Evolutionary conservation across 1,284 basidiomycete genomes (phyloP), one percentile per base, ranked within the genome.

Genomic region (Ustilago sp.): DNA sequence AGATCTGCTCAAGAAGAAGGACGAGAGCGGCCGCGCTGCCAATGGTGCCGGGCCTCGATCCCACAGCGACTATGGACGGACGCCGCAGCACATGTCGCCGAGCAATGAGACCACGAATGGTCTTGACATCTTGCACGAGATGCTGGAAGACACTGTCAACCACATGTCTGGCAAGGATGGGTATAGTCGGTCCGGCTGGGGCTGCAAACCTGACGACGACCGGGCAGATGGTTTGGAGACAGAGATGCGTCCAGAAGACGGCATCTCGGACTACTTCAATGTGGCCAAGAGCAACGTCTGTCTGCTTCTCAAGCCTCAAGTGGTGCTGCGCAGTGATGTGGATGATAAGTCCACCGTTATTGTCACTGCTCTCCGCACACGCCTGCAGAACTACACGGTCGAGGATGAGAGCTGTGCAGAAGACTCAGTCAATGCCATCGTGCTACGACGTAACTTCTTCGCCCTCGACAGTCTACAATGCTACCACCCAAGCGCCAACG

Each of bases 251-350:
- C 79, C 83, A 12, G 74, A 71, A 9, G 73, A 79, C 35, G 83
- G 83, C 36, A 83, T 88, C 32, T 85, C 87, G 3, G 84, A 87
- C 11, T 86, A 86, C 3, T 89, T 87, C 67, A 76, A 81, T 0
- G 84, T 89, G 48, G 86, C 87, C 63, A 87, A 93, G 74, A 91
- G 91, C 65, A 91, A 94, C 83, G 92, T 93, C 79, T 92, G 93
- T 79, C 88, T 96, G 31, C 89, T 98, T 17, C 88, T 97, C 67
- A 95, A 95, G 83, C 95, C 96, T 17, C 96, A 98, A 86, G 90
- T 98, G 55, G 91, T 95, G 3, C 87, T 98, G 34, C 89, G 90
- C 41, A 93, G 91, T 77, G 90, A 92, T 48, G 87, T 88, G 0
- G 88, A 90, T 50, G 86, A 88, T 28, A 90, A 91, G 59, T 89